These are phyloP conservation scores for Coemansia sp. DNA, from an alignment of 192 early-diverging fungal species.

Conservation along the genomic window DNA sequence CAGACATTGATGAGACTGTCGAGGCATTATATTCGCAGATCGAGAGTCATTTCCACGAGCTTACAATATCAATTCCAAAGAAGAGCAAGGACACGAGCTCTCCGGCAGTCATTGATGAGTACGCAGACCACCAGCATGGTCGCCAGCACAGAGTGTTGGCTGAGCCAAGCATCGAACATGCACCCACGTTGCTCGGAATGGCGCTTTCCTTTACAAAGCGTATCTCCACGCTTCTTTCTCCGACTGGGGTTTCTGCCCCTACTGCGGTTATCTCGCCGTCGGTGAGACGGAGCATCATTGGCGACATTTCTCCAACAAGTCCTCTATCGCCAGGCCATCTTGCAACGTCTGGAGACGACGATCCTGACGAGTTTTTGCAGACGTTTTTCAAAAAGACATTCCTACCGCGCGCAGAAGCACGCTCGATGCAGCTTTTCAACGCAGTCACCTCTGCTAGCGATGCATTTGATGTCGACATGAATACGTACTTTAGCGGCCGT, in stretches of 20 bases:
- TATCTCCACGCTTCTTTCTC: slow-evolving; percentile 24
- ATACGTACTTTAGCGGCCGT: slow-evolving; percentile 42
- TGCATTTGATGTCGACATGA: slow-evolving; percentile 42
- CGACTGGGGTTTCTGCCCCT: slow-evolving; percentile 9
- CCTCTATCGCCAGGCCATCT: slow-evolving; percentile 20
- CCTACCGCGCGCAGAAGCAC: slow-evolving; percentile 82
- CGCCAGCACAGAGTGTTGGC: slow-evolving; percentile 51
- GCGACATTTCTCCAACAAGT: slow-evolving; percentile 30
- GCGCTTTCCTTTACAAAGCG: slow-evolving; percentile 50
- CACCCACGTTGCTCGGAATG: slow-evolving; percentile 49
- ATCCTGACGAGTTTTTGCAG: slow-evolving; percentile 63
- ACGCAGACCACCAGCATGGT: slow-evolving; percentile 42
- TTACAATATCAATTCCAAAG: slow-evolving; percentile 26
- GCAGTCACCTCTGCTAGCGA: slow-evolving; percentile 34
- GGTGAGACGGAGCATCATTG: slow-evolving; percentile 44
- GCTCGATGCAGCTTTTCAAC: slow-evolving; percentile 64
- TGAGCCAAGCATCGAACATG: slow-evolving; percentile 52
- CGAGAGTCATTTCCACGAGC: slow-evolving; percentile 45
- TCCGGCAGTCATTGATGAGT: slow-evolving; percentile 51
- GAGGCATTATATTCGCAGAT: slow-evolving; percentile 48
- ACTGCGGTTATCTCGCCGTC: slow-evolving; percentile 33
- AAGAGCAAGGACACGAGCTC: slow-evolving; percentile 32
- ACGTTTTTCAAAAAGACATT: slow-evolving; percentile 63
- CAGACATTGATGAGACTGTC: slow-evolving; percentile 30
- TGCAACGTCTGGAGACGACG: slow-evolving; percentile 13